phyloP scores from a whole-genome alignment of 805 yeast genomes.

The Grigorovia transvaalensis region DNA sequence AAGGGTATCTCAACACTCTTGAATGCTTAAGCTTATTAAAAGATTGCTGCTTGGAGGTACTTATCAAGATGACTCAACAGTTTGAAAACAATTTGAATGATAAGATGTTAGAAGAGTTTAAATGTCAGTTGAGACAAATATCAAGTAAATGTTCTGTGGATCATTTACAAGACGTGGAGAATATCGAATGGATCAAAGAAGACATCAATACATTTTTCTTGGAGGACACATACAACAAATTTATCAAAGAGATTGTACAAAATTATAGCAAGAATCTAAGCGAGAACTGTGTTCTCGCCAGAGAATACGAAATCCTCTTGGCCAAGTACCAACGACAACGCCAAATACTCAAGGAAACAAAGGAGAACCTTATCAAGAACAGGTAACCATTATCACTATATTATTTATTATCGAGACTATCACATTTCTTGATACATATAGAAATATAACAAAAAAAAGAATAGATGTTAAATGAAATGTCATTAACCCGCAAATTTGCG shows the following conservation, averaged over 20 bases:
- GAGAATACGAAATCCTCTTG: neutral
- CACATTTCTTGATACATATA: too few species aligned
- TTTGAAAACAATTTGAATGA: neutral
- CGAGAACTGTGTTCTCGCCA: neutral
- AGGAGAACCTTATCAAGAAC: neutral
- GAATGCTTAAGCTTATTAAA: neutral
- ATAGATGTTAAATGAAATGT: too few species aligned
- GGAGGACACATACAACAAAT: neutral
- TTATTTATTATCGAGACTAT: too few species aligned
- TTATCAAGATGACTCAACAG: neutral
- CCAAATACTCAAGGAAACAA: neutral
- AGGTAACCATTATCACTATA: neutral
- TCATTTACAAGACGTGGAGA: neutral
- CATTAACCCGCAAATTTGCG: neutral
- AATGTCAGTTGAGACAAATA: neutral
- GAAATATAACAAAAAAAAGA: too few species aligned
- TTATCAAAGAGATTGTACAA: neutral
- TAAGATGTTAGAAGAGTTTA: neutral
- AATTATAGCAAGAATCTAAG: neutral
- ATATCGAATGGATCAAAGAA: neutral
- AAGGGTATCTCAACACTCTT: neutral
- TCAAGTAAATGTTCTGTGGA: neutral
- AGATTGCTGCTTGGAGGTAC: neutral
- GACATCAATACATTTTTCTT: neutral
- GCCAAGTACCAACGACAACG: neutral